Percentiles rank a stretch among this genome's conserved stretches.
Conservation (phyloP, 768 basidiomycete genomes). For the Trametes gibbosa region DNA sequence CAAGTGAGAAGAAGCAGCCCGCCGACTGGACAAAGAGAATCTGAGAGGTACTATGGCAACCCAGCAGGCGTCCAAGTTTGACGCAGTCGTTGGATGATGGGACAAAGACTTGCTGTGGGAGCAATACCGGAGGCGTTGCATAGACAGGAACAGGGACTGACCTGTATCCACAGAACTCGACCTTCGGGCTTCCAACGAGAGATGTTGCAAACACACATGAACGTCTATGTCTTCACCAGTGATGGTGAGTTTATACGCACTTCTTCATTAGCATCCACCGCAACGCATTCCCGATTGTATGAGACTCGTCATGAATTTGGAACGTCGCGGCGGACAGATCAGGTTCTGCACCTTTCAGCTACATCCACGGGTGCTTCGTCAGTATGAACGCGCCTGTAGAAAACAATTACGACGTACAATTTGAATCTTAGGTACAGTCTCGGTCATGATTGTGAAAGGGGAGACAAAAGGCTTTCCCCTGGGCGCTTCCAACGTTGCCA, state of each 20-base stretch:
- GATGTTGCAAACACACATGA: too few species aligned
- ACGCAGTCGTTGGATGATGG: too few species aligned
- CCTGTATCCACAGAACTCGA: constrained; percentile 99
- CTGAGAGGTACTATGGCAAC: background rate
- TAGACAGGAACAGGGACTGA: constrained; percentile 31
- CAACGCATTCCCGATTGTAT: constrained; percentile 93
- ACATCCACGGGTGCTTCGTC: background rate
- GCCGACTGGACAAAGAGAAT: background rate
- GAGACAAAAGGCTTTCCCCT: background rate
- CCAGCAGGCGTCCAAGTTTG: background rate
- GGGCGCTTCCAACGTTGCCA: too few species aligned
- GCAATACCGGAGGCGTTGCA: background rate
- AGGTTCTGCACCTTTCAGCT: constrained; percentile 82
- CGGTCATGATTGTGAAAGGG: constrained; percentile 3
- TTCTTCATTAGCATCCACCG: constrained; percentile 99
- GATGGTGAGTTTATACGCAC: constrained; percentile 43
- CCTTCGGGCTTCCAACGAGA: constrained; percentile 75
- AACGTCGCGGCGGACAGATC: constrained; percentile 90
- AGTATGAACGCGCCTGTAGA: background rate
- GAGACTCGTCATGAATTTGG: constrained; percentile 89
- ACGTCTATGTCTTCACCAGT: too few species aligned
- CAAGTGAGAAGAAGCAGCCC: too few species aligned
- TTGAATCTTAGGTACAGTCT: constrained; percentile 5
- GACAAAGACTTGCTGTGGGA: constrained; percentile 1
- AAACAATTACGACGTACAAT: constrained; percentile 13